Evolutionary conservation across 805 yeast species (phyloP), one percentile per base, ranked within the genome.

Genomic region (Saturnispora mendoncae): DNA sequence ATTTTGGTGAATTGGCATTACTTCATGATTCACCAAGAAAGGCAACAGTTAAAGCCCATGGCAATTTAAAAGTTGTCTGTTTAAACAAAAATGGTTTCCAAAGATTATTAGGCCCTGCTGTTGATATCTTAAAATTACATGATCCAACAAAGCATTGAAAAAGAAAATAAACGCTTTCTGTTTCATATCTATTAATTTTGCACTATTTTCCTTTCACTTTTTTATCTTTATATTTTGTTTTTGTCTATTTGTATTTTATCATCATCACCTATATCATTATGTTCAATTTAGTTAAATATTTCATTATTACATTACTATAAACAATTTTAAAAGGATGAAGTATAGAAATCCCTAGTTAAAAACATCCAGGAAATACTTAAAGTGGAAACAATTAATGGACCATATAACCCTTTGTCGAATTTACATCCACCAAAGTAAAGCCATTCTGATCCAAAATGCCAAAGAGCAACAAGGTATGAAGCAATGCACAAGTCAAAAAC

Each of bases 1-100:
- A 92, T 65, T 92, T 92, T 61, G 98, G 98, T 50, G 98, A 92
- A 65, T 78, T 92, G 48, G 97, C 98, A 3, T 68, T 92, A 52
- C 70, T 92, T 52, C 83, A 88, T 54, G 95, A 92, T 58, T 67
- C 78, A 44, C 97, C 97, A 47, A 78, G 98, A 63, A 92, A 84
- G 58, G 98, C 98, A 25, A 82, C 95, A 4, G 92, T 92, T 29
- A 76, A 71, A 39, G 95, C 96, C 1, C 66, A 71, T 14, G 73
- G 80, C 38, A 69, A 69, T 32, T 78, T 92, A 23, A 84, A 84
- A 54, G 94, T 88, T 30, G 97, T 94, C n/a, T 81, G 92, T 3
- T 71, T 92, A 52, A 94, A 85, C 47, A 86, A 90, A 66, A 74
- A 82, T 47, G 97, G 96, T 0, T 92, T 92, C 68, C 88, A 86